Conservation (phyloP, 129 eudicot genomes). For the Smallanthus sonchifolius region DNA sequence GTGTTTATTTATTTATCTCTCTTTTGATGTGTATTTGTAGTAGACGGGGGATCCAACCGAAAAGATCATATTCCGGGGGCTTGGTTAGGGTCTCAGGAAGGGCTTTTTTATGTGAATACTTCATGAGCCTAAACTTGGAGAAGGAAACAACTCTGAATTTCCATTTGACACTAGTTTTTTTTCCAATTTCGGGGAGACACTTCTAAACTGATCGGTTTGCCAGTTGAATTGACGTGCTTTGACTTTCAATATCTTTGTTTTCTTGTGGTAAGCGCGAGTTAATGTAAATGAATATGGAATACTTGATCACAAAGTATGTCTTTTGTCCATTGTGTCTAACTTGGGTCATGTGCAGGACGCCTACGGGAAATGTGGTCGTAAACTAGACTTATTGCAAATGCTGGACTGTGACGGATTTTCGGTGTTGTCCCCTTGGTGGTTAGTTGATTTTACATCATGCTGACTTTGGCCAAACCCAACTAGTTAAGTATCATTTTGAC, state of each 20-base stretch:
- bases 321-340: background rate
- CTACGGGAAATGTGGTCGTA: background rate
- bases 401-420: background rate
- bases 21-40: background rate
- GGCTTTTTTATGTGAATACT: slow-evolving; percentile 49
- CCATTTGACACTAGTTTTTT: background rate
- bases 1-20: background rate
- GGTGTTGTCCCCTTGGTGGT: background rate
- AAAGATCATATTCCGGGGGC: slow-evolving; percentile 36
- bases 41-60: slow-evolving; percentile 6
- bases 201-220: background rate
- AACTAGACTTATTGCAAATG: background rate
- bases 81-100: slow-evolving; percentile 79
- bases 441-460: background rate
- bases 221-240: background rate
- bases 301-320: background rate
- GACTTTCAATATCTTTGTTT: background rate
- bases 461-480: background rate
- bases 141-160: background rate
- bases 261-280: background rate
- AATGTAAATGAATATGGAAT: background rate
- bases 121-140: slow-evolving; percentile 14
- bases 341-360: slow-evolving; percentile 1
- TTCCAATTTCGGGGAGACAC: background rate
- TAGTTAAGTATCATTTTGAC: background rate